phyloP scores from a whole-genome alignment of 805 yeast species.

The Vanderwaltozyma tropicalis region DNA sequence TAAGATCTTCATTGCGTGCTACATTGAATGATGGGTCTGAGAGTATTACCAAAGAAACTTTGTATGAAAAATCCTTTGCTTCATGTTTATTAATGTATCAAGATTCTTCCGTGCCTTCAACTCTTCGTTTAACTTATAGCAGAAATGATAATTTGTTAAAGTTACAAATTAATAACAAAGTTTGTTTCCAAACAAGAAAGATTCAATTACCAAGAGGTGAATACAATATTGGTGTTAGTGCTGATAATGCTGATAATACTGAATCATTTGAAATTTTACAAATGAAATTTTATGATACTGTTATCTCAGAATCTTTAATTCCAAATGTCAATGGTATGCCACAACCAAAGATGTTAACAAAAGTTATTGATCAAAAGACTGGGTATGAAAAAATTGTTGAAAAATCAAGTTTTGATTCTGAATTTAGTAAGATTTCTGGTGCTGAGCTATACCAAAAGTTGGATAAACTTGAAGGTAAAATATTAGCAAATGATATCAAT shows the following conservation, averaged over 20 bases:
- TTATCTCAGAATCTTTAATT: conserved; percentile 45
- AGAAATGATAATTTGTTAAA: conserved; percentile 36
- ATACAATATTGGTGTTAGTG: conserved; percentile 46
- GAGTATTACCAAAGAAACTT: conserved; percentile 15
- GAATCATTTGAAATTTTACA: conserved; percentile 60
- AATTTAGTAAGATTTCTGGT: conserved; percentile 13
- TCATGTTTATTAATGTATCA: conserved; percentile 49
- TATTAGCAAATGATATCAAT: conserved; percentile 27
- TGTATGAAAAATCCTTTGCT: conserved; percentile 35
- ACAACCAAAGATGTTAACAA: conserved; percentile 37
- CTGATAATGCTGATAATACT: conserved; percentile 32
- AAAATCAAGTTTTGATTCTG: conserved; percentile 17
- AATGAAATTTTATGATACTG: conserved; percentile 42
- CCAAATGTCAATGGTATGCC: conserved; percentile 42
- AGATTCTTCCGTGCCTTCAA: conserved; percentile 60
- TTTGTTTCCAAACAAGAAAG: conserved; percentile 56
- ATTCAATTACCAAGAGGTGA: conserved; percentile 34
- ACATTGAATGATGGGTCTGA: conserved; percentile 50
- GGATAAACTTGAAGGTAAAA: conserved; percentile 27
- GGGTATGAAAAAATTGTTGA: conserved; percentile 27
- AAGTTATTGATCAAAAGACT: conserved; percentile 30
- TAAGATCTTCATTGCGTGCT: conserved; percentile 45
- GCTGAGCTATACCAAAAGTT: conserved; percentile 21
- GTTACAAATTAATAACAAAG: conserved; percentile 58
- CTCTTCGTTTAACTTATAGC: conserved; percentile 52